Evolutionary conservation across 164 flowering plant genomes (phyloP).

Genomic region (Cinnamomum micranthum): DNA sequence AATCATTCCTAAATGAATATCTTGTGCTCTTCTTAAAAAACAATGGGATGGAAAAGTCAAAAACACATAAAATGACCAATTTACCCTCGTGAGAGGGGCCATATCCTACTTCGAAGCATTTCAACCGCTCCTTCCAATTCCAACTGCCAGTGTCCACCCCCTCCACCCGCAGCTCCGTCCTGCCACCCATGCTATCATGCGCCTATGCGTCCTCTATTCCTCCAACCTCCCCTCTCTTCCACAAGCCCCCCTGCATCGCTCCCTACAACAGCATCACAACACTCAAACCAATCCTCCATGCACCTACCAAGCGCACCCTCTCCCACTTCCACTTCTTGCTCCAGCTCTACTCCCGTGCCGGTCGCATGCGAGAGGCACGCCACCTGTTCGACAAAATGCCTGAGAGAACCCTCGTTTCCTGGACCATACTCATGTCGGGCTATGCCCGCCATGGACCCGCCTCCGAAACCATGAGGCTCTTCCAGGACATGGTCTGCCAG

Average conservation of each 20-base stretch:
- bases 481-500: constrained; percentile 16
- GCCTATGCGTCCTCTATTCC: constrained; percentile 2
- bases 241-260: constrained; percentile 4
- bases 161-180: too few relatives aligned
- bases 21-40: too few relatives aligned
- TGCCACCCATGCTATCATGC: constrained; percentile 18
- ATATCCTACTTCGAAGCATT: too few relatives aligned
- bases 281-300: constrained; percentile 10
- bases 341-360: constrained; percentile 12
- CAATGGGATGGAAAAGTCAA: too few relatives aligned
- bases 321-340: constrained; percentile 19
- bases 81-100: too few relatives aligned
- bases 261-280: constrained; percentile 4
- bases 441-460: constrained; percentile 25
- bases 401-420: constrained; percentile 22
- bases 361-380: constrained; percentile 27
- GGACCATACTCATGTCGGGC: constrained; percentile 34
- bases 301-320: not conserved
- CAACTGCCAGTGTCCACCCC: too few relatives aligned
- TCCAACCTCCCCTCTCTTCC: constrained; percentile 7
- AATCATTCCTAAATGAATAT: too few relatives aligned
- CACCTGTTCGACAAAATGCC: constrained; percentile 28
- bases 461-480: constrained; percentile 16
- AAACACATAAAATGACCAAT: too few relatives aligned
- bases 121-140: too few relatives aligned